Evolutionary conservation across 192 early-diverging fungal species (phyloP).

Genomic region (Coemansia sp.): DNA sequence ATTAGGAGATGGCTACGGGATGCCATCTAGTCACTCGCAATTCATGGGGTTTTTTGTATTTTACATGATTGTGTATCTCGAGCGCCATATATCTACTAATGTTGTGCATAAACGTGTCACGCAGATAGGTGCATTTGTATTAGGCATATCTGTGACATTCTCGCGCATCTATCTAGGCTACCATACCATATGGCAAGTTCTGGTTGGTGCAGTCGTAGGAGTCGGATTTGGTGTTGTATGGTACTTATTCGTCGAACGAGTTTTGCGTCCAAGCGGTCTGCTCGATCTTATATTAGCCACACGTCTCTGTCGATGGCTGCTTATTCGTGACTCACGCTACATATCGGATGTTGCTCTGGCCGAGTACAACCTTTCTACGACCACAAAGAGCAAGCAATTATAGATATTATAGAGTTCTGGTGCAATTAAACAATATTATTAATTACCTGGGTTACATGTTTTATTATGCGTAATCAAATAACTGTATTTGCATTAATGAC

Average conservation of each 20-base stretch:
- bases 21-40: slow-evolving; percentile 55
- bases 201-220: slow-evolving; percentile 26
- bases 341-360: slow-evolving; percentile 30
- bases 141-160: slow-evolving; percentile 19
- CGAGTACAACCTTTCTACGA: slow-evolving; percentile 38
- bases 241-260: slow-evolving; percentile 20
- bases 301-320: slow-evolving; percentile 28
- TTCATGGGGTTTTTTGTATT: slow-evolving; percentile 50
- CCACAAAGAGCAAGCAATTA: slow-evolving; percentile 3
- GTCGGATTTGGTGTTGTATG: slow-evolving; percentile 19
- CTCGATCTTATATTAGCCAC: slow-evolving; percentile 15
- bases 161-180: slow-evolving; percentile 50
- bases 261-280: slow-evolving; percentile 15
- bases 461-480: not conserved
- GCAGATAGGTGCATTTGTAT: slow-evolving; percentile 21
- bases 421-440: not conserved
- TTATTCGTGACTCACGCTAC: slow-evolving; percentile 39
- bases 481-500: not conserved
- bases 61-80: slow-evolving; percentile 29
- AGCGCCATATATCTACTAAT: slow-evolving; percentile 11
- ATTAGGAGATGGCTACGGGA: slow-evolving; percentile 52
- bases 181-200: slow-evolving; percentile 31
- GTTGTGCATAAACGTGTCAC: slow-evolving; percentile 9
- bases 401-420: not conserved
- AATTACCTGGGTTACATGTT: not conserved